phyloP scores from a whole-genome alignment of 257 asterid species.

The Solanum phureja region DNA sequence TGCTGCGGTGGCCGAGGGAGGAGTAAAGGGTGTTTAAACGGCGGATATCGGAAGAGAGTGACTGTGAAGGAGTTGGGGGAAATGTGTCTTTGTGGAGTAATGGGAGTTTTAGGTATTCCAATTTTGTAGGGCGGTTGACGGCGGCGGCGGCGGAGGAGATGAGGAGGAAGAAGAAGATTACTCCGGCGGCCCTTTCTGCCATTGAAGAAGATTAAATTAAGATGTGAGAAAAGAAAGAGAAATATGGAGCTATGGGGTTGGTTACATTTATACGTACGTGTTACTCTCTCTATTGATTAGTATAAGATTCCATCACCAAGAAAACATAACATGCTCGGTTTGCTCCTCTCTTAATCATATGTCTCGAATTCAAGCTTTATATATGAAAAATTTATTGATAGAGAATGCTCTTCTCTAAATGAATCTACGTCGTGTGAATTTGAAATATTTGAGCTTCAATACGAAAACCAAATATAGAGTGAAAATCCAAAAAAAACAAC shows the following conservation, averaged over 20 bases:
- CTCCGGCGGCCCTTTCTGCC: neutral
- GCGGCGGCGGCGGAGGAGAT: conserved; percentile 15
- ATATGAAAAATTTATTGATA: no score
- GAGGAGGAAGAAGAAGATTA: conserved; percentile 6
- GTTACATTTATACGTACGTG: neutral
- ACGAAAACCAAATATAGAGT: accelerated
- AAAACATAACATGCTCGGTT: neutral
- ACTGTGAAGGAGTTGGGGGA: conserved; percentile 38
- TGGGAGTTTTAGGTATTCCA: conserved; percentile 49
- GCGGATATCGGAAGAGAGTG: conserved; percentile 48
- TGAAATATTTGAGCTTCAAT: no score
- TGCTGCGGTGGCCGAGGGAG: neutral
- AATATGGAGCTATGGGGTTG: neutral
- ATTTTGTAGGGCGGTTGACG: neutral
- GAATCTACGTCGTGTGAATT: accelerated
- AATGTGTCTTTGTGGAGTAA: conserved; percentile 40
- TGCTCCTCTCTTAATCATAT: no score
- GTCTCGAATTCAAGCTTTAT: accelerated
- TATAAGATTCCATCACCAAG: neutral
- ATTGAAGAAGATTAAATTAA: neutral
- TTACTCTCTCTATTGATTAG: neutral
- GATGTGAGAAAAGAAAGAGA: neutral
- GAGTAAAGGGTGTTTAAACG: conserved; percentile 44
- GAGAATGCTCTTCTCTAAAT: accelerated
- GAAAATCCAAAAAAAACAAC: no score